Base-by-base conservation (phyloP, 805 yeast genomes). In the Candida chilensis region DNA sequence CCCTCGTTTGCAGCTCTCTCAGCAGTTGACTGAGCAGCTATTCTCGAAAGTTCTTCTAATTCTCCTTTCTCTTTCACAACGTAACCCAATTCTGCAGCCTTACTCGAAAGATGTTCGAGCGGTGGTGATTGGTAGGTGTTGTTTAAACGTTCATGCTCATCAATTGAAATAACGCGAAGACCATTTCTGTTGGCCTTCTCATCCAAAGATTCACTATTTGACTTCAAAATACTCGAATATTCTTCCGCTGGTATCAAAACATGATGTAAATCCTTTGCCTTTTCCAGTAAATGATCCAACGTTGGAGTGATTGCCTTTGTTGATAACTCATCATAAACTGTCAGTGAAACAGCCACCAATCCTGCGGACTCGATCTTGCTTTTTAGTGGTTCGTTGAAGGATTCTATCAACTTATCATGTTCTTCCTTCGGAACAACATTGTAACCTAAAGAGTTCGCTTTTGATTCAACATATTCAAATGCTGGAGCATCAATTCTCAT, bases 141-240 rank as follows among this genome's bases (percentile, higher is more conserved):
- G 3, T 11, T 27, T 32, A 45, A 27, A 3, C 27, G 21, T 17
- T 32, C 32, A 30, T 35, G 35, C 10, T 29, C 32, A 6, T 22
- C 30, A 5, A 32, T 25, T 15, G 36, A 27, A 13, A 40, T 38
- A 13, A 54, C 33, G 4, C 35, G 36, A 27, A 52, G 44, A 1
- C 63, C 64, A 20, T 50, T 37, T 19, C 48, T 54, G 5, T 36
- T 32, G 2, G 61, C 59, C 17, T 37, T 28, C 3, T 24, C 24
- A 7, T 16, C 18, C 9, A 25, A 14, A 5, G 16, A 15, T 7
- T 25, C 18, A 14, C 13, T 18, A 10, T 5, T n/a, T 14, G 17
- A 6, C 5, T 5, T 13, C 11, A 10, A 10, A 10, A 25, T 7
- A 7, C 10, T 9, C n/a, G 13, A 7, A 15, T 13, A 25, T 16